Evolutionary conservation across 2,329 filamentous ascomycete genomes (phyloP), one percentile per base, ranked within the genome.

Genomic region (Fusarium sp.): DNA sequence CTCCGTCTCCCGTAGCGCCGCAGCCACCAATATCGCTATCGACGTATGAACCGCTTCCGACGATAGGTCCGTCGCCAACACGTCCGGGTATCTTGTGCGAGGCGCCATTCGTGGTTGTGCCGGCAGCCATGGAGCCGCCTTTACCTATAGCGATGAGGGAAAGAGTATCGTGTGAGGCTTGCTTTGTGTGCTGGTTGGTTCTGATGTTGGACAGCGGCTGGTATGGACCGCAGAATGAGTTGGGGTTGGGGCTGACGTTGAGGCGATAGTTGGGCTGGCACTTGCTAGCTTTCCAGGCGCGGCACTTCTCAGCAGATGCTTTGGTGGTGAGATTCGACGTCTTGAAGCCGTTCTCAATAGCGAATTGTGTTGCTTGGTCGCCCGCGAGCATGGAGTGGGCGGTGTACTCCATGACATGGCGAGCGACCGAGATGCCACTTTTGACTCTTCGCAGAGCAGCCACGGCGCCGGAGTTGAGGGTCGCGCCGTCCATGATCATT

Each of bases 401-500:
- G 0, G 83, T 85, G 55, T 82, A 75, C 51, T 84, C 78, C 0
- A 85, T 74, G 28, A 86, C 83, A 35, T 75, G 75, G 1, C 82
- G 74, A 5, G 83, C 83, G 1, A 85, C 83, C 15, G 77, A 75
- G 10, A 84, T 76, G 38, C 82, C 83, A 58, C 82, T 74, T 35
- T 73, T 76, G 19, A 85, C 71, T 34, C 83, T 77, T 6, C 83
- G 78, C 19, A 86, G 72, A 0, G 76, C 80, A 0, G 82, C 83
- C 6, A 86, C 83, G 6, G 83, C 82, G 38, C 83, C 83, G 1
- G 79, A 77, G 13, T 84, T 83, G 74, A 86, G 77, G n/a, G 76
- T 81, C 0, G 71, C 73, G 26, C 83, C 83, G 68, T 86, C 83
- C 79, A 85, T 85, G 70, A 86, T 79, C 76, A 86, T 78, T n/a